Percentiles rank a stretch among this genome's conserved stretches.
Evolutionary conservation across 2,329 filamentous ascomycete genomes (phyloP).

Genomic region (Periconia macrospinosa): DNA sequence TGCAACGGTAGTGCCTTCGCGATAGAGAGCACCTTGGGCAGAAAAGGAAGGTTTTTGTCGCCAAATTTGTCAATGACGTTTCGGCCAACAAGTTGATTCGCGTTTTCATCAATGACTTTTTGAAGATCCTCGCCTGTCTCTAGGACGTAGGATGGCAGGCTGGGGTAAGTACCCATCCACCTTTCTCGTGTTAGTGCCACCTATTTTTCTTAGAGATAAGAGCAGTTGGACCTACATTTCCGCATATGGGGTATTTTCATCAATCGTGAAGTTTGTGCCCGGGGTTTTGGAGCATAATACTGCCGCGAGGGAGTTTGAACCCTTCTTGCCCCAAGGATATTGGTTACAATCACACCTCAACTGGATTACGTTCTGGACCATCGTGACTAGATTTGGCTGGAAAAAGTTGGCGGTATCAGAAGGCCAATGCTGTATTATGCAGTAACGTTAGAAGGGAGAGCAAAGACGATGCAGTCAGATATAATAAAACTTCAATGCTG

Average conservation of each 20-base stretch:
- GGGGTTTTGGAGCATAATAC: slow-evolving; percentile 67
- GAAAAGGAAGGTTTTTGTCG: slow-evolving; percentile 66
- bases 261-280: slow-evolving; percentile 63
- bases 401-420: neutral
- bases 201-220: neutral
- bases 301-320: slow-evolving; percentile 66
- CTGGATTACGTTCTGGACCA: slow-evolving; percentile 57
- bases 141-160: slow-evolving; percentile 66
- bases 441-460: neutral
- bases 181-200: slow-evolving; percentile 16
- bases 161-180: slow-evolving; percentile 78
- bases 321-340: slow-evolving; percentile 73
- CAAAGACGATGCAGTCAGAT: slow-evolving; percentile 1
- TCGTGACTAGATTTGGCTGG: slow-evolving; percentile 23
- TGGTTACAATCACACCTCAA: slow-evolving; percentile 60
- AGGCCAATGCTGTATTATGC: neutral
- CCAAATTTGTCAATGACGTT: slow-evolving; percentile 64
- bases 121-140: slow-evolving; percentile 65
- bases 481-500: slow-evolving; percentile 3
- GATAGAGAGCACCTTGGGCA: slow-evolving; percentile 78
- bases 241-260: slow-evolving; percentile 65
- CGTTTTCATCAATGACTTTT: slow-evolving; percentile 64
- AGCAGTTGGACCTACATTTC: slow-evolving; percentile 50
- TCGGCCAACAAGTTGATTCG: slow-evolving; percentile 65
- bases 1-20: slow-evolving; percentile 74